Evolutionary conservation across 202 grass and related monocot genomes (phyloP).

Genomic region (Dendrocalamus latiflorus): DNA sequence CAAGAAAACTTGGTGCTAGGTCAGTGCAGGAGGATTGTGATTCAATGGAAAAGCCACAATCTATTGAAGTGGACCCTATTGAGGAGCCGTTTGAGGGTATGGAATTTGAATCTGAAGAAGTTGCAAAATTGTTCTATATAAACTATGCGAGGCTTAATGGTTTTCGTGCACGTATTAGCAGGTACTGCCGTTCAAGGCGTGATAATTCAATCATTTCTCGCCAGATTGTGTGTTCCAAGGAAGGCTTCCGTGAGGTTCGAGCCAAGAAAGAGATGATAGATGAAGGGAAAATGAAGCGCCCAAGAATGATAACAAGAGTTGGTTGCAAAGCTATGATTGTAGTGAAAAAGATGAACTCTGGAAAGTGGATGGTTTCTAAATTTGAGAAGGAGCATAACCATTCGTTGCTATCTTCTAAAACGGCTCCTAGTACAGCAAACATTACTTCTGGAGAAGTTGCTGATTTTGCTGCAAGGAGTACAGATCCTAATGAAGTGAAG

Average conservation of each 20-base stretch:
- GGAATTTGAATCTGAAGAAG: slow-evolving; percentile 91
- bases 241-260: slow-evolving; percentile 68
- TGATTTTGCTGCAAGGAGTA: slow-evolving; percentile 19
- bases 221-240: slow-evolving; percentile 90
- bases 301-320: slow-evolving; percentile 70
- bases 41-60: slow-evolving; percentile 26
- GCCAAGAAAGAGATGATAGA: slow-evolving; percentile 56
- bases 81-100: slow-evolving; percentile 74
- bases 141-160: slow-evolving; percentile 69
- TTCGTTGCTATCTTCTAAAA: slow-evolving; percentile 41
- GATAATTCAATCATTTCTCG: slow-evolving; percentile 96
- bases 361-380: slow-evolving; percentile 90
- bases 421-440: slow-evolving; percentile 22
- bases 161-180: slow-evolving; percentile 83
- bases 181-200: slow-evolving; percentile 82
- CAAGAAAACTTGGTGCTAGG: slow-evolving; percentile 44
- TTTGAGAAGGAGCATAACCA: slow-evolving; percentile 97
- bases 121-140: slow-evolving; percentile 80
- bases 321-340: slow-evolving; percentile 92
- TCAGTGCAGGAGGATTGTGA: slow-evolving; percentile 3
- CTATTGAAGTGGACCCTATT: slow-evolving; percentile 8
- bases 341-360: slow-evolving; percentile 67
- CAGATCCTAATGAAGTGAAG: slow-evolving; percentile 20
- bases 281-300: slow-evolving; percentile 66
- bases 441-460: slow-evolving; percentile 29